Evolutionary conservation across 2,329 filamentous ascomycete species (phyloP), one percentile per base, ranked within the genome.

Genomic region (Fusarium sp.): DNA sequence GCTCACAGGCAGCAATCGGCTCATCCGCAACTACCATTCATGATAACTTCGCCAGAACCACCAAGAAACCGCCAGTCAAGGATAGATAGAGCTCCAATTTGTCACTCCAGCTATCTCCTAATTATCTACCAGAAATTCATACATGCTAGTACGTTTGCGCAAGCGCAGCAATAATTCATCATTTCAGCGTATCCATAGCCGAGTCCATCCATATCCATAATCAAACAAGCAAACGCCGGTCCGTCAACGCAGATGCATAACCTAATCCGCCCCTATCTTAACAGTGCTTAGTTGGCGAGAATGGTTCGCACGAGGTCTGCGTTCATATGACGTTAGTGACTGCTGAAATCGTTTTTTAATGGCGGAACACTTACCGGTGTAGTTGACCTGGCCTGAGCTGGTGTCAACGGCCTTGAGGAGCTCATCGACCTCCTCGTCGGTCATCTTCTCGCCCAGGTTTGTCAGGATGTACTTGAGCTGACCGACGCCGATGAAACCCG

Each of bases 391-490:
- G 73, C 95, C 94, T 56, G 91, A 95, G 82, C 91, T 96, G 65
- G 94, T 97, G 79, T 99, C 96, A 70, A 98, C 95, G 1, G 94
- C 94, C 90, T 98, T 99, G 80, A 99, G 90, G 78, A 99, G 87
- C 87, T 99, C 96, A 80, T 98, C 95, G 48, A 99, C 96, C 85
- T 99, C 96, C 69, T 98, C 96, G 75, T 99, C 95, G 65, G 92
- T 93, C 94, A 99, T 97, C 87, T 98, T 98, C 90, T 99, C 96
- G 75, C 96, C 96, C 75, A 99, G 83, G 79, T 98, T 98, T 58
- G 96, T 99, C 76, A 99, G 83, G 79, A 99, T 95, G 83, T 99
- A 99, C 82, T 97, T 92, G 80, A 99, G 88, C 83, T 99, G 96
- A 60, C 96, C 96, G 70, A 98, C 95, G 57, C 95, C 96, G 78